These are phyloP conservation scores for Xylariaceae sp. DNA, from an alignment of 2,329 filamentous ascomycete genomes.

Conservation along the genomic window DNA sequence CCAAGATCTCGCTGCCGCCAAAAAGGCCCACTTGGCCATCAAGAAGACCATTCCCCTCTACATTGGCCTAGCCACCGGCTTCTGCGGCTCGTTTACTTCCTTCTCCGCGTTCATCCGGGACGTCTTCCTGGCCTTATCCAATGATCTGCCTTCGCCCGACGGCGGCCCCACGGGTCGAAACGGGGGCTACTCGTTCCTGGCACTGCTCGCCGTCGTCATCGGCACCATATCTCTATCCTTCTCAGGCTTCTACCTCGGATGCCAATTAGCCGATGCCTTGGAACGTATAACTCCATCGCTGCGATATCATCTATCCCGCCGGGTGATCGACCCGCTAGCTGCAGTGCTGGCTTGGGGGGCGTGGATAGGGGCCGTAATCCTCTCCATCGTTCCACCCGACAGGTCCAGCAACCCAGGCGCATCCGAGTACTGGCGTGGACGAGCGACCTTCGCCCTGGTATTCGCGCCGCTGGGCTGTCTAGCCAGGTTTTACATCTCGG, in stretches of 20 bases:
- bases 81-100: constrained; percentile 85
- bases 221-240: constrained; percentile 67
- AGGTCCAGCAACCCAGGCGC: constrained; percentile 34
- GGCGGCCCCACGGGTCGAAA: constrained; percentile 48
- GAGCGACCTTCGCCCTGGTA: constrained; percentile 69
- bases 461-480: constrained; percentile 81
- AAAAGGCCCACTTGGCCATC: constrained; percentile 55
- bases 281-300: constrained; percentile 58
- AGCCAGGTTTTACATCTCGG: constrained; percentile 66
- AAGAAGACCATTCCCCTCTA: constrained; percentile 90
- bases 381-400: constrained; percentile 68
- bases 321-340: constrained; percentile 58
- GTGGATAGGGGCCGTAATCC: constrained; percentile 73
- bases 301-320: constrained; percentile 53
- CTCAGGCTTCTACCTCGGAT: constrained; percentile 64
- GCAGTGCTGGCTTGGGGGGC: constrained; percentile 65
- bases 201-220: constrained; percentile 70
- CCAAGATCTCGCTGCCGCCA: constrained; percentile 41
- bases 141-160: constrained; percentile 58
- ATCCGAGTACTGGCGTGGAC: constrained; percentile 66
- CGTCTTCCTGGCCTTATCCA: constrained; percentile 72
- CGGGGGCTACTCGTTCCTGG: constrained; percentile 78
- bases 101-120: constrained; percentile 86
- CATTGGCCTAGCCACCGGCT: constrained; percentile 79
- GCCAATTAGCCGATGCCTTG: constrained; percentile 65